Conservation (phyloP, 257 asterid genomes). For the Solanum medicagineum region DNA sequence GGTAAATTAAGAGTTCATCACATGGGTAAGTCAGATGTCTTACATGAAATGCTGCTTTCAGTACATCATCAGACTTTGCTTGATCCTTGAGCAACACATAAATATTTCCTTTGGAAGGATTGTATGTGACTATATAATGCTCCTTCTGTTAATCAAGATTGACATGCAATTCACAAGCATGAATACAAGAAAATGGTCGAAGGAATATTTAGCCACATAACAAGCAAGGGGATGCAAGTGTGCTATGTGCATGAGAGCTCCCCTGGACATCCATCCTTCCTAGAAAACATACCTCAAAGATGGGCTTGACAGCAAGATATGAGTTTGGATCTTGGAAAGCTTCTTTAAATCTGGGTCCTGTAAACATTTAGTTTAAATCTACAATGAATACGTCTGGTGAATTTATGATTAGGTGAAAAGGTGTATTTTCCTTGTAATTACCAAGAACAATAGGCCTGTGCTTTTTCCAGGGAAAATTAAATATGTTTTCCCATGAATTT, state of each 20-base stretch:
- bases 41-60: constrained; percentile 97
- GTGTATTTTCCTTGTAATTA: constrained; percentile 9
- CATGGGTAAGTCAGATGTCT: constrained; percentile 19
- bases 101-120: constrained; percentile 70
- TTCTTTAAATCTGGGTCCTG: constrained; percentile 94
- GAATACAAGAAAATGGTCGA: neutral
- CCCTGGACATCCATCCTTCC: neutral
- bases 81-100: constrained; percentile 89
- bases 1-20: neutral
- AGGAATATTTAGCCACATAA: neutral
- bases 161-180: neutral
- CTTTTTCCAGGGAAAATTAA: constrained; percentile 66
- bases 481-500: constrained; percentile 67
- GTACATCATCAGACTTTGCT: constrained; percentile 91
- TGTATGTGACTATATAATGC: constrained; percentile 66
- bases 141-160: constrained; percentile 53
- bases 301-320: constrained; percentile 72
- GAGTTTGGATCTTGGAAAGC: constrained; percentile 91
- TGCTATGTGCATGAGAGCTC: neutral
- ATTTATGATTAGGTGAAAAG: neutral
- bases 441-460: constrained; percentile 92
- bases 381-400: neutral
- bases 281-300: constrained; percentile 59
- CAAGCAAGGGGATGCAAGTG: neutral
- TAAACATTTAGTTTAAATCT: constrained; percentile 2